Conservation (phyloP, 768 basidiomycete genomes). For the Clitopilus passeckerianus region DNA sequence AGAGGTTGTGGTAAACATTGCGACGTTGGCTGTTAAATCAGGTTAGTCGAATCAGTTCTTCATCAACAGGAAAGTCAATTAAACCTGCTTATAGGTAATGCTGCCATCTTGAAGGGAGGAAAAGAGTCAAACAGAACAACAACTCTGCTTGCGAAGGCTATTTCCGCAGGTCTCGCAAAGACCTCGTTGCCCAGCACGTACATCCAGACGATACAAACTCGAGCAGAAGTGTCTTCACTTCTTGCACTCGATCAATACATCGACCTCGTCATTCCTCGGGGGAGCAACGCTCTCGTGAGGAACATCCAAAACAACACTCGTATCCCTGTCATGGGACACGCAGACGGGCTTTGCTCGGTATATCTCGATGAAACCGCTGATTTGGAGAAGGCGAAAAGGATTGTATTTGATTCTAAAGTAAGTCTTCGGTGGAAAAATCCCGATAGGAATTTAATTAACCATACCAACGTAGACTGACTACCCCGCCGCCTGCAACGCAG, state of each 20-base stretch:
- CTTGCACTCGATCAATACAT: slow-evolving; percentile 88
- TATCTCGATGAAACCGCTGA: slow-evolving; percentile 85
- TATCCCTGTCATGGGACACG: slow-evolving; percentile 99
- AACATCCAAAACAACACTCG: slow-evolving; percentile 86
- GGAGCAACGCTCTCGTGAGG: slow-evolving; percentile 85
- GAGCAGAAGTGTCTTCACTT: slow-evolving; percentile 85
- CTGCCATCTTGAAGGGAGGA: slow-evolving; percentile 95
- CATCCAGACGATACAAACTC: slow-evolving; percentile 88
- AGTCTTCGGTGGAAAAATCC: slow-evolving; percentile 4
- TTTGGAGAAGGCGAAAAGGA: slow-evolving; percentile 69
- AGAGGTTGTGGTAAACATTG: slow-evolving; percentile 97
- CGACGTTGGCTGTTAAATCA: slow-evolving; percentile 93
- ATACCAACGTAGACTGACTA: slow-evolving; percentile 69
- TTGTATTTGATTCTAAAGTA: slow-evolving; percentile 92
- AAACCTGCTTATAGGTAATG: slow-evolving; percentile 61
- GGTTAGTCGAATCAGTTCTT: slow-evolving; percentile 42
- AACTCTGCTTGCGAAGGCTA: slow-evolving; percentile 69
- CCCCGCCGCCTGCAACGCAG: slow-evolving; percentile 93
- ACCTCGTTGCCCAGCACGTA: slow-evolving; percentile 75
- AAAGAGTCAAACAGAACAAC: slow-evolving; percentile 90
- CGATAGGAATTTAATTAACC: background rate
- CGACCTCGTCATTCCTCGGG: slow-evolving; percentile 94
- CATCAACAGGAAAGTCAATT: background rate
- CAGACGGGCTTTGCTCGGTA: slow-evolving; percentile 90
- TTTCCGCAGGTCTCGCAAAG: slow-evolving; percentile 68